Percentiles rank a stretch among this genome's conserved stretches.
phyloP scores from a whole-genome alignment of 805 yeast species.

The Candida ovalis region DNA sequence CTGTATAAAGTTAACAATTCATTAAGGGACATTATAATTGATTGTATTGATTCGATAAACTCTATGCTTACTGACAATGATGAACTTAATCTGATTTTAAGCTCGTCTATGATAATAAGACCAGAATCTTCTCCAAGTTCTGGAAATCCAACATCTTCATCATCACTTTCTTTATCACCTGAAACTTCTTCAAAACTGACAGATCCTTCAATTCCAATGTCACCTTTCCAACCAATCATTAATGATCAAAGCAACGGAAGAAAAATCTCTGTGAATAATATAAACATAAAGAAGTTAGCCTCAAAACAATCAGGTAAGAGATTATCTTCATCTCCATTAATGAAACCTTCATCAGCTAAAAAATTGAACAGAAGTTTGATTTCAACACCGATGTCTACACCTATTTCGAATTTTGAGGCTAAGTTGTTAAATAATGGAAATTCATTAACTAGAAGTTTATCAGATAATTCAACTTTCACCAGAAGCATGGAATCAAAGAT shows the following conservation, averaged over 20 bases:
- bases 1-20: slow-evolving; percentile 6
- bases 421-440: slow-evolving; percentile 7
- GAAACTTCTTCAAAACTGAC: not conserved
- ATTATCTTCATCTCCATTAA: slow-evolving; percentile 23
- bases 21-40: slow-evolving; percentile 11
- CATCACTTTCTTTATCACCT: not conserved
- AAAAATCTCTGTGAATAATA: not conserved
- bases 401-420: not conserved
- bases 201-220: not conserved
- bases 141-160: slow-evolving; percentile 1
- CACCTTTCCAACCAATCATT: slow-evolving; percentile 3
- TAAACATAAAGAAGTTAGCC: not conserved
- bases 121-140: slow-evolving; percentile 2
- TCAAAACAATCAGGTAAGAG: slow-evolving; percentile 12
- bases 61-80: slow-evolving; percentile 13
- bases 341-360: slow-evolving; percentile 14
- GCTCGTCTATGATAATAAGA: slow-evolving; percentile 1
- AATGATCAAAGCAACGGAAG: not conserved
- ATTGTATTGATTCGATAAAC: slow-evolving; percentile 12
- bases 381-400: not conserved
- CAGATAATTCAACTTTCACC: slow-evolving; percentile 4
- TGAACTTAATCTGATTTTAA: slow-evolving; percentile 11
- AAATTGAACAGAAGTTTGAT: slow-evolving; percentile 9
- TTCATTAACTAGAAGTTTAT: slow-evolving; percentile 2
- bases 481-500: not conserved